Evolutionary conservation across 768 basidiomycete species (phyloP), one percentile per base, ranked within the genome.

Genomic region (Hemileccinum impolitum): DNA sequence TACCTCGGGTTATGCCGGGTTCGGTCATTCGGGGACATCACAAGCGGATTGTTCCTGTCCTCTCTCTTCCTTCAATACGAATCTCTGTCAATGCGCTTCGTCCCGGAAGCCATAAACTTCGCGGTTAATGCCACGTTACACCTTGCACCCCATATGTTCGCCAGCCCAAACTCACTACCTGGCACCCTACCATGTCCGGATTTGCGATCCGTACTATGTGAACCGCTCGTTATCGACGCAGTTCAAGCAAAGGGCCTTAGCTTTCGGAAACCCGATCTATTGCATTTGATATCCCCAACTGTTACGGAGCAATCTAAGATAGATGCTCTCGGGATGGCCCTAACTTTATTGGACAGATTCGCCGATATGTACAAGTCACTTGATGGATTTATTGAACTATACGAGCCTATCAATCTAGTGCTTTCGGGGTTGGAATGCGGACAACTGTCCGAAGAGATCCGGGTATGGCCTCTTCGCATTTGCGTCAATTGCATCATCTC

Each of bases 21-120:
- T 2, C 79, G 94, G 43, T 80, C 81, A 11, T 61, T 90, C 14
- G 52, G 68, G 15, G 94, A 99, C 67, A 61, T 97, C 43, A 77
- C 87, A 1, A 87, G 87, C 47, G 96, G 96, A 1, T 70, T 97
- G 36, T 96, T 96, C 74, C 71, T 98, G 18, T 91, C 86, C 64
- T 87, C 90, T 2, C 70, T 98, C 3, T 82, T 90, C 63, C 67
- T 85, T 30, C 84, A 97, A 69, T 98, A 85, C 60, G 95, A 98
- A 70, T 64, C 68, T 34, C 68, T 90, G 23, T 94, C 93, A 3
- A 91, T 90, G 59, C 83, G 94, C 17, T 70, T 94, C 23, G 81
- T 94, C 4, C 96, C 96, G 0, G 96, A 99, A 67, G 88, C 81
- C 7, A 62, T 91, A 47, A 94, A 88, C 65, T 96, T 98, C 67